Conservation (phyloP, 2,329 filamentous ascomycete species). For the Claviceps purpurea region DNA sequence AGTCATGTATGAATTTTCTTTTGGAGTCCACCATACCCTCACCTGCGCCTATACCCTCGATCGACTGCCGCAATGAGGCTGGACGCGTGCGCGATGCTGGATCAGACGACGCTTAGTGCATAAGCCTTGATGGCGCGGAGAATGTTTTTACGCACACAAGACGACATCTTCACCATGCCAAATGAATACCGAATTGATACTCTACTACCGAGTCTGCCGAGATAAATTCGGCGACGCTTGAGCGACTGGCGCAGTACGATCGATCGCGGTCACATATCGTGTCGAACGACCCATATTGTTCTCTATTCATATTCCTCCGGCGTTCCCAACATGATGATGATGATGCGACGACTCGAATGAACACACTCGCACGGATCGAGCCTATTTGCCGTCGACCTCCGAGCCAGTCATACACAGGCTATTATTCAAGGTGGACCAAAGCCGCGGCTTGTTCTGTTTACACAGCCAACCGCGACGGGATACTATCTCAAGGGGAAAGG, state of each 20-base stretch:
- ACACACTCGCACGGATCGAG: background rate
- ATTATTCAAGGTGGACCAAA: background rate
- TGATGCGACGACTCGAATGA: background rate
- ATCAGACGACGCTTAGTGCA: background rate
- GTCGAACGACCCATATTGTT: no score
- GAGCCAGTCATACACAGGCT: background rate
- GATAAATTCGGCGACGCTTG: background rate
- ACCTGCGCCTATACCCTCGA: background rate
- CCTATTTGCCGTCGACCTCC: background rate
- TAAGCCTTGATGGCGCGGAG: background rate
- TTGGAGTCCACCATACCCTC: background rate
- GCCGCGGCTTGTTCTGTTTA: background rate
- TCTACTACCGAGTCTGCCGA: background rate
- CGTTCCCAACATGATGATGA: background rate
- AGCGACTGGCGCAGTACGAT: background rate
- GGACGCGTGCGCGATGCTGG: background rate
- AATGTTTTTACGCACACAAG: background rate
- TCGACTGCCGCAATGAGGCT: background rate
- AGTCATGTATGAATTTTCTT: background rate
- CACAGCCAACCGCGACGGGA: no score
- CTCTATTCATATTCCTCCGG: no score
- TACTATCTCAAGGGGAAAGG: no score
- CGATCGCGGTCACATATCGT: background rate
- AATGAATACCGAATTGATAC: background rate
- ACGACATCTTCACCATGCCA: background rate